Percentiles rank a stretch among this genome's conserved stretches.
These are phyloP conservation scores for Arthrobotrys pseudoclavata DNA, from an alignment of 2,329 filamentous ascomycete species.

Conservation along the genomic window DNA sequence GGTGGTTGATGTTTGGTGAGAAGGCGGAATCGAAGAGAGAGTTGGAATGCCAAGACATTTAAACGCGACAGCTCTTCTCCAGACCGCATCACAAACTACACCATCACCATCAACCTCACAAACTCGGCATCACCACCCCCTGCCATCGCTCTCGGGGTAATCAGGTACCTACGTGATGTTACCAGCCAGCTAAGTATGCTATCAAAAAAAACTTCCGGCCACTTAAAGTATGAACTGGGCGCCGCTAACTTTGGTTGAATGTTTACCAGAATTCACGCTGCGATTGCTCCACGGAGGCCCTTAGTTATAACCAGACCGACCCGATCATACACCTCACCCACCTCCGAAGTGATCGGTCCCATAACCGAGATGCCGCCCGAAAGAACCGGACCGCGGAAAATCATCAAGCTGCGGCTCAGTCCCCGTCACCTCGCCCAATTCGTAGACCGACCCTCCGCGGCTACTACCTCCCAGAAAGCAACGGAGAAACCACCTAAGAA, in stretches of 20 bases:
- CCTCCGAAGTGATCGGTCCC: too few species aligned
- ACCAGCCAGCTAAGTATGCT: not conserved
- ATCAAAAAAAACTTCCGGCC: not conserved
- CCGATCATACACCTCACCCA: too few species aligned
- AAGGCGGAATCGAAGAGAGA: not conserved
- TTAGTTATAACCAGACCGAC: too few species aligned
- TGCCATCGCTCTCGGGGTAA: not conserved
- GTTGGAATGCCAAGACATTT: not conserved
- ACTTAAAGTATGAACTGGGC: not conserved
- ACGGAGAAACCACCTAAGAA: slow-evolving; percentile 32
- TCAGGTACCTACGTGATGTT: not conserved
- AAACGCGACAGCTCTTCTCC: not conserved
- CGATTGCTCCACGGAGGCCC: not conserved
- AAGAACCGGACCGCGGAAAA: slow-evolving; percentile 7
- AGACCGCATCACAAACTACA: not conserved
- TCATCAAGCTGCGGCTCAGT: slow-evolving; percentile 28
- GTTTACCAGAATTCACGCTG: not conserved
- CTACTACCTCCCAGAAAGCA: slow-evolving; percentile 9
- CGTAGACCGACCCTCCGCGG: not conserved
- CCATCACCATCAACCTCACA: not conserved
- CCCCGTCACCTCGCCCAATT: slow-evolving; percentile 10
- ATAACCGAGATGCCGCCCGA: slow-evolving; percentile 32
- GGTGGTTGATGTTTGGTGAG: not conserved
- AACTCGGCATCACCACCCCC: not conserved
- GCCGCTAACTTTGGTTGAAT: not conserved